These are phyloP conservation scores for Penicillium sp. DNA, from an alignment of 2,329 filamentous ascomycete species.

Conservation along the genomic window DNA sequence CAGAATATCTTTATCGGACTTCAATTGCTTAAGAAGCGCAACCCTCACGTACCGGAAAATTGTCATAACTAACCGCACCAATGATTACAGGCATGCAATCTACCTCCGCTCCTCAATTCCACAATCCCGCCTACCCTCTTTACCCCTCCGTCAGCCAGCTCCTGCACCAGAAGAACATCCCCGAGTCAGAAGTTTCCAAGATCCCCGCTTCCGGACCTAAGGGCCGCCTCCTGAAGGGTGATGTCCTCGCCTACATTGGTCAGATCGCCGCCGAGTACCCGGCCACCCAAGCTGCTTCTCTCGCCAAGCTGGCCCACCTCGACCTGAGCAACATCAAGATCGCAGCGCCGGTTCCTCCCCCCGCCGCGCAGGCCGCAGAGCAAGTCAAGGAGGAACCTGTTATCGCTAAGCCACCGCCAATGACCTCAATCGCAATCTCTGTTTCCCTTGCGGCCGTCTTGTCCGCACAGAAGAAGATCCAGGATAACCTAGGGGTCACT, in stretches of 20 bases:
- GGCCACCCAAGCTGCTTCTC: slow-evolving; percentile 65
- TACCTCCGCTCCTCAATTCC: slow-evolving; percentile 33
- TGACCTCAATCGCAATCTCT: slow-evolving; percentile 61
- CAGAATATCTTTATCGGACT: not conserved
- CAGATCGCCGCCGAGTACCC: slow-evolving; percentile 72
- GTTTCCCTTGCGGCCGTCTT: slow-evolving; percentile 77
- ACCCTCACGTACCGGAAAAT: not conserved
- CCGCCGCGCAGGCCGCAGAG: slow-evolving; percentile 38
- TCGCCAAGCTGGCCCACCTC: slow-evolving; percentile 75
- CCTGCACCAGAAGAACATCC: slow-evolving; percentile 74
- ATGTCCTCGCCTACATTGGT: slow-evolving; percentile 87
- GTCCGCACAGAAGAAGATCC: slow-evolving; percentile 76
- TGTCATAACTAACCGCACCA: slow-evolving; percentile 7
- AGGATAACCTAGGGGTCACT: slow-evolving; percentile 73
- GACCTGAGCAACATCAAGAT: slow-evolving; percentile 96
- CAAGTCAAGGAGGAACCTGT: slow-evolving; percentile 19
- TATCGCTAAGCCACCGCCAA: slow-evolving; percentile 29
- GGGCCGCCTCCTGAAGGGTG: slow-evolving; percentile 88
- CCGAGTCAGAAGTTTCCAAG: slow-evolving; percentile 71
- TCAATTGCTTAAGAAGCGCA: not conserved
- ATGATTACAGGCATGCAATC: slow-evolving; percentile 34
- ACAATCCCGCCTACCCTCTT: slow-evolving; percentile 50
- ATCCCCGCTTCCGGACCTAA: slow-evolving; percentile 86
- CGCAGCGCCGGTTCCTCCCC: slow-evolving; percentile 45
- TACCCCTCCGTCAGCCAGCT: slow-evolving; percentile 80